A percentile compares a stretch with the other conserved stretches of the same genome.
Conservation (phyloP, 1,284 basidiomycete species). For the Microbotryomycetes sp. region DNA sequence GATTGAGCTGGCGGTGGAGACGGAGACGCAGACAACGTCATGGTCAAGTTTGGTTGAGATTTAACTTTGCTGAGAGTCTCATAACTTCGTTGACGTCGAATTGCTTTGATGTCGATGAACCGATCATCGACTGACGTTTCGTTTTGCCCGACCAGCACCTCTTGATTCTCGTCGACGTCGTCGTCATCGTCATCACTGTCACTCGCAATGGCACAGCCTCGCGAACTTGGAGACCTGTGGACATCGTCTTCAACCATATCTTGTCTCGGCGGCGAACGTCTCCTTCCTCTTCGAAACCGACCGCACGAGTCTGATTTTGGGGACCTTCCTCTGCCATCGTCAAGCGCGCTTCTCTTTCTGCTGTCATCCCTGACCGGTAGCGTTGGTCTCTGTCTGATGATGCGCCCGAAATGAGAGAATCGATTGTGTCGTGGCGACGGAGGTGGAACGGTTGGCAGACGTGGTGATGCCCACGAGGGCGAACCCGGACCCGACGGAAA, state of each 20-base stretch:
- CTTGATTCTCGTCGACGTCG: background rate
- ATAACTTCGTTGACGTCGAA: background rate
- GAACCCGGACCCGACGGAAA: background rate
- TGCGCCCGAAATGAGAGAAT: background rate
- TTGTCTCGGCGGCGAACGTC: background rate
- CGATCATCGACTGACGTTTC: constrained; percentile 2
- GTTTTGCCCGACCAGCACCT: background rate
- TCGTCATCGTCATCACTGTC: background rate
- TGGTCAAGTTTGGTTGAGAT: background rate
- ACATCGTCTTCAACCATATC: no score
- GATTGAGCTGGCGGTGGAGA: background rate
- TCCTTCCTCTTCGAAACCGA: background rate
- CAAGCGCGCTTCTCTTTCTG: background rate
- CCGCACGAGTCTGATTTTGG: background rate
- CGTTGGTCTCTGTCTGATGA: background rate
- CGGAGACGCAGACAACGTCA: background rate
- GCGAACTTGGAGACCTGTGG: background rate
- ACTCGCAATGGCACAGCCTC: background rate
- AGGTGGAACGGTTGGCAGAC: no score
- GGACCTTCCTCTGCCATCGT: background rate
- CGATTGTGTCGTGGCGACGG: background rate
- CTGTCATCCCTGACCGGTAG: background rate
- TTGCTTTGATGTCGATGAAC: background rate
- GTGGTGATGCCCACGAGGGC: background rate
- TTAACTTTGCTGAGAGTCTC: no score